Percentiles rank a stretch among this genome's conserved stretches.
These are phyloP conservation scores for Digitaria exilis DNA, from an alignment of 202 grass and related monocot genomes.

Conservation along the genomic window DNA sequence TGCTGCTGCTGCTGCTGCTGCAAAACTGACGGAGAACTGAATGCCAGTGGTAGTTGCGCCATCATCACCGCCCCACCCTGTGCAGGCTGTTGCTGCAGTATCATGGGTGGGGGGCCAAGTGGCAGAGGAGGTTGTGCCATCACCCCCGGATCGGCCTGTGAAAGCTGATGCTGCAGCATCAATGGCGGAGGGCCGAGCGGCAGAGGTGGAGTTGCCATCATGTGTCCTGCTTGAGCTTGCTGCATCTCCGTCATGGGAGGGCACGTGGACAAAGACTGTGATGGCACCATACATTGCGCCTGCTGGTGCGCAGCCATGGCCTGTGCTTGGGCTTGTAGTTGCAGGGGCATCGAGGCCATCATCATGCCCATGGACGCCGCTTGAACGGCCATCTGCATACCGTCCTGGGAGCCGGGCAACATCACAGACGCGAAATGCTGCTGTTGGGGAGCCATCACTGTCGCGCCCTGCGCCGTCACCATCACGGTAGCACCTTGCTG, in stretches of 20 bases:
- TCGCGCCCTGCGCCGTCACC: neutral
- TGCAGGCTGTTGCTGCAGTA: neutral
- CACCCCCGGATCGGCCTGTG: neutral
- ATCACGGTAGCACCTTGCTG: neutral
- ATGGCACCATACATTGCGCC: neutral
- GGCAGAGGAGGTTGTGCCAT: neutral
- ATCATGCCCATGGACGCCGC: neutral
- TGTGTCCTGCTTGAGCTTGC: conserved; percentile 10
- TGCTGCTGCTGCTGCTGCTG: neutral
- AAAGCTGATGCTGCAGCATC: neutral
- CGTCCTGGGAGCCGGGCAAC: neutral
- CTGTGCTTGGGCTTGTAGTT: neutral
- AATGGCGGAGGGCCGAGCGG: neutral
- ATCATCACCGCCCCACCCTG: neutral
- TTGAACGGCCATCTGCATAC: neutral
- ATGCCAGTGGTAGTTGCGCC: neutral
- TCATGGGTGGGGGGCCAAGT: neutral
- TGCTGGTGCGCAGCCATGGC: neutral
- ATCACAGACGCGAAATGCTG: conserved; percentile 16
- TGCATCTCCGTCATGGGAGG: neutral
- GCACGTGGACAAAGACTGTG: neutral
- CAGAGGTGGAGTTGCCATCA: neutral
- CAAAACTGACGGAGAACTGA: neutral
- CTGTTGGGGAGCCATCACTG: neutral
- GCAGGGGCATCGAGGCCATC: neutral